Evolutionary conservation across 2,329 filamentous ascomycete species (phyloP).

Genomic region (Epichloe scottii): DNA sequence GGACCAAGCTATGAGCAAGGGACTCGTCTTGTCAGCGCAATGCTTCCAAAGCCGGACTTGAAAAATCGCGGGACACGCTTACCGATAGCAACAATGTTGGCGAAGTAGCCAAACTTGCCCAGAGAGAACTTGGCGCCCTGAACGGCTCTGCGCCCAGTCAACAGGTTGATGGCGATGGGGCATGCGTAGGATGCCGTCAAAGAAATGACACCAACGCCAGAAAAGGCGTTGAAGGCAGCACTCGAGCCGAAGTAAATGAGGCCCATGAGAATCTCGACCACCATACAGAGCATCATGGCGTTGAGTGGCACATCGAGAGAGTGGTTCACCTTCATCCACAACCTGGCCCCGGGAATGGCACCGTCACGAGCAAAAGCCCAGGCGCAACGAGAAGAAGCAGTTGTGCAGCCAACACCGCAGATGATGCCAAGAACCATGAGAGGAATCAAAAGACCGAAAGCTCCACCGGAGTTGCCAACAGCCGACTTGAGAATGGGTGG

Average conservation of each 20-base stretch:
- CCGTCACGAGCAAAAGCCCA: constrained; percentile 62
- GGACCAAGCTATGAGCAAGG: constrained; percentile 42
- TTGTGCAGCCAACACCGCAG: constrained; percentile 58
- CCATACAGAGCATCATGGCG: constrained; percentile 61
- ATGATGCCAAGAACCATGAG: constrained; percentile 53
- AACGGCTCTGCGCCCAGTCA: constrained; percentile 47
- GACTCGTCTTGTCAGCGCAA: constrained; percentile 5
- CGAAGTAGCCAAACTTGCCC: constrained; percentile 45
- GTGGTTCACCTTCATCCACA: constrained; percentile 49
- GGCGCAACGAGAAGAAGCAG: constrained; percentile 52
- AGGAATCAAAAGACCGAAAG: constrained; percentile 50
- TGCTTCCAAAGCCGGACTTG: background rate
- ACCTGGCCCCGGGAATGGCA: constrained; percentile 49
- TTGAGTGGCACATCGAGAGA: constrained; percentile 54
- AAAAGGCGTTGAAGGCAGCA: constrained; percentile 62
- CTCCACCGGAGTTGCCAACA: constrained; percentile 45
- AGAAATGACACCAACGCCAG: constrained; percentile 56
- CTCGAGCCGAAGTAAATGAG: constrained; percentile 57
- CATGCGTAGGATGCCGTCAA: constrained; percentile 55
- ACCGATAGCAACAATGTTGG: constrained; percentile 55
- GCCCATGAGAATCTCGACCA: constrained; percentile 49
- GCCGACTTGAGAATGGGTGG: constrained; percentile 52
- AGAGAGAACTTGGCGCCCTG: constrained; percentile 46
- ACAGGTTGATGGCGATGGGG: constrained; percentile 52
- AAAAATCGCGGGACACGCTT: constrained; percentile 17